These are phyloP conservation scores for Phytophthora agathidicida DNA, from an alignment of 352 stramenopile species.

Conservation along the genomic window DNA sequence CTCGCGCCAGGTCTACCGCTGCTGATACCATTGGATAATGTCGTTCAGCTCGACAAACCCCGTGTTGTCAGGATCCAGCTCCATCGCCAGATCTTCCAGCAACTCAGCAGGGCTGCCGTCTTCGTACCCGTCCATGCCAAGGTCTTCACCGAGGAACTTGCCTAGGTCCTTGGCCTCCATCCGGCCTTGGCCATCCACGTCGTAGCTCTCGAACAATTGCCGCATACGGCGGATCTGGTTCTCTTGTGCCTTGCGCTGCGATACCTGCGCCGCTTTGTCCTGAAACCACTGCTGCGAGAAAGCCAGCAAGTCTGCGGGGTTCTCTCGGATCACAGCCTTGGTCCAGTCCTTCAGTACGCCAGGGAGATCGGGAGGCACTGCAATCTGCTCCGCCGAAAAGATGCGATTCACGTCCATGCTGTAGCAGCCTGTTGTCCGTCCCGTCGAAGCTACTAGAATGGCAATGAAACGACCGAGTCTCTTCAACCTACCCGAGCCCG, in stretches of 20 bases:
- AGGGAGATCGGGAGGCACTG: conserved; percentile 86
- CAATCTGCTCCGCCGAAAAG: conserved; percentile 93
- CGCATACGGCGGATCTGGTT: conserved; percentile 68
- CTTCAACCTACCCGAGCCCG: conserved; percentile 26
- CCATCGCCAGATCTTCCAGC: conserved; percentile 69
- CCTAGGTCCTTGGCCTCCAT: conserved; percentile 81
- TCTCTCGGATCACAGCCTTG: conserved; percentile 87
- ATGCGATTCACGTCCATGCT: conserved; percentile 93
- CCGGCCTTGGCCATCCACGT: conserved; percentile 79
- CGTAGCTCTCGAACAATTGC: conserved; percentile 81
- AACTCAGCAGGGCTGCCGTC: conserved; percentile 48
- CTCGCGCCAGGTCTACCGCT: conserved; percentile 50
- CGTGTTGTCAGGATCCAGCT: conserved; percentile 75
- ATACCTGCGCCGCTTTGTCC: conserved; percentile 68
- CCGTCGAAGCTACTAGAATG: conserved; percentile 7
- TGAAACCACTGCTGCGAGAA: conserved; percentile 91
- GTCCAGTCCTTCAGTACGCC: conserved; percentile 91
- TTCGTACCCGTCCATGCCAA: conserved; percentile 60
- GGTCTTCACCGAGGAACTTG: conserved; percentile 69
- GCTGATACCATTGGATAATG: conserved; percentile 85
- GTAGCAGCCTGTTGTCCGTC: not conserved
- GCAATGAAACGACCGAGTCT: conserved; percentile 24
- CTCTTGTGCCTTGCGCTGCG: conserved; percentile 68
- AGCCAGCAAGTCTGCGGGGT: conserved; percentile 73
- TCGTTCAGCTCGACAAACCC: conserved; percentile 86